Evolutionary conservation across 2,329 filamentous ascomycete species (phyloP), one percentile per base, ranked within the genome.

Genomic region (Decorospora gaudefroyi): DNA sequence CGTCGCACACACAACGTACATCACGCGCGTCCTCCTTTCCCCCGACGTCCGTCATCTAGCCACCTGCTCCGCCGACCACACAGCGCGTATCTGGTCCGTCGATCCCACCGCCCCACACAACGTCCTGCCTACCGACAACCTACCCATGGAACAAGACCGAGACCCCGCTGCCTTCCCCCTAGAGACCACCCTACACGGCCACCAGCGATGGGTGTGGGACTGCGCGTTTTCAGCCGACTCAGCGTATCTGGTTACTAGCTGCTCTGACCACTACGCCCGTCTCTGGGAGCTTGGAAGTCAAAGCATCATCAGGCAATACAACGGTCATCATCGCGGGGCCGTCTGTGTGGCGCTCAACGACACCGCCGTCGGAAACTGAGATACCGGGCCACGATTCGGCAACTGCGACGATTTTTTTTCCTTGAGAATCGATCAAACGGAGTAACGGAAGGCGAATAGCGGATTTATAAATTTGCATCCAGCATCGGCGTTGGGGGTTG

Each of bases 121-220:
- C 41, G 57, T 64, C 13, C 59, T 53, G 10, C 57, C 61, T 6
- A 52, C 52, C 30, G 67, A 69, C 51, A 57, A 65, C 11, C 52
- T 70, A 1, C 67, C 66, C 0, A 33, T 46, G 13, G 65, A 62
- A n/a, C 54, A 57, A 13, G 70, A 72, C 16, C 65, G 69, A 38
- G 69, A 71, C 62, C 72, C 66, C 6, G 81, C 78, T 69, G 85
- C 78, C 28, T 93, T 88, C 58, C 87, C 86, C 7, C 81, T 95
- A 13, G 88, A 96, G 71, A 90, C 90, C 2, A 95, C 90, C 1
- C 81, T 96, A 1, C 87, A 87, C 15, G 89, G 88, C 41, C 91
- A 96, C 72, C 91, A 96, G 73, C 85, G 91, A 40, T 96, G 91
- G 91, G 91, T 96, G 1, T 96, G 91, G 91, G 91, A 96, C 70